These are phyloP conservation scores for Aegilops speltoides DNA, from an alignment of 176 grass and related monocot species.

Conservation along the genomic window DNA sequence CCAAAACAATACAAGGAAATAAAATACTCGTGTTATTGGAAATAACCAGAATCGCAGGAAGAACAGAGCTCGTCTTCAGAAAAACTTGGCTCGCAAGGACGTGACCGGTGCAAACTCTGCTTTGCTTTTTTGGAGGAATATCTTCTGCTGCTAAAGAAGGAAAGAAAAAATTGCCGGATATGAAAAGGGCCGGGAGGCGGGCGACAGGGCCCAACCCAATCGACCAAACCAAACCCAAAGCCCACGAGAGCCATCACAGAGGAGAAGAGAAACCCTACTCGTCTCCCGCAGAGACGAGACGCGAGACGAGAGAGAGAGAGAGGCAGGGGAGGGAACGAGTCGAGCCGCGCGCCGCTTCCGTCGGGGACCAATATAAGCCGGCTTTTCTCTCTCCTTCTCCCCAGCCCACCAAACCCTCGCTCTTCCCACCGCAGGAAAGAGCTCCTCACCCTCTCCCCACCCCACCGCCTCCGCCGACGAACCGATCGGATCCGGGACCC, in stretches of 20 bases:
- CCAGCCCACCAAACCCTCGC: neutral
- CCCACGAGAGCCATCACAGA: neutral
- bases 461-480: neutral
- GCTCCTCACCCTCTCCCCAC: neutral
- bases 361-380: constrained; percentile 48
- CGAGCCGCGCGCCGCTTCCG: constrained; percentile 46
- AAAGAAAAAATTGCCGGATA: too few relatives aligned
- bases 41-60: too few relatives aligned
- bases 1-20: too few relatives aligned
- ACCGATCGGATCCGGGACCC: constrained; percentile 36
- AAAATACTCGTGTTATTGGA: too few relatives aligned
- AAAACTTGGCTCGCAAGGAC: too few relatives aligned
- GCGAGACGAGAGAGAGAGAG: too few relatives aligned
- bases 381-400: neutral
- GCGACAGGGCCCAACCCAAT: neutral
- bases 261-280: constrained; percentile 11
- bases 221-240: neutral
- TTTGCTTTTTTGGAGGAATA: too few relatives aligned
- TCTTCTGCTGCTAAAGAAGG: too few relatives aligned
- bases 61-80: too few relatives aligned
- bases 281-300: neutral
- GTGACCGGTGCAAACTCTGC: too few relatives aligned
- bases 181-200: too few relatives aligned
- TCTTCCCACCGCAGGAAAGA: neutral
- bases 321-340: neutral